A percentile compares a stretch with the other conserved stretches of the same genome.
Evolutionary conservation across 1,284 basidiomycete species (phyloP).

Genomic region (Coriolopsis trogii): DNA sequence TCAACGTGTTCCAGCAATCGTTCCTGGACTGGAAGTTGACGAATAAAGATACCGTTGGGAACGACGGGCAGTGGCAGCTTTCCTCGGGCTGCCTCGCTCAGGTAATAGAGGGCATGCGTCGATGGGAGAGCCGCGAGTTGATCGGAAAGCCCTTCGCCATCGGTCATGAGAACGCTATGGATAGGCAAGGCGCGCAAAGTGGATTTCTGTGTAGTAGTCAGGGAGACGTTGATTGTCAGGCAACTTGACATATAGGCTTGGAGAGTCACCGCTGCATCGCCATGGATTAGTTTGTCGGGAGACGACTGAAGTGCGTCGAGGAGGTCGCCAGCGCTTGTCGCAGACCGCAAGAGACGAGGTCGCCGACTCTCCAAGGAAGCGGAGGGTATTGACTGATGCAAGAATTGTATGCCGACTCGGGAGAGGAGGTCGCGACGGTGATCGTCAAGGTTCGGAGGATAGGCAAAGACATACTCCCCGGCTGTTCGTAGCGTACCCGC

Average conservation of each 20-base stretch:
- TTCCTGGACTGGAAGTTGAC: background rate
- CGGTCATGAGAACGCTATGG: conserved; percentile 1
- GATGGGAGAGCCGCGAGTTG: too few species aligned
- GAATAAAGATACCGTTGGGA: background rate
- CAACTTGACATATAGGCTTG: conserved; percentile 2
- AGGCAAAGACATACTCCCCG: background rate
- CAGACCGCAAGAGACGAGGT: background rate
- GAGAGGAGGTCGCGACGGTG: background rate
- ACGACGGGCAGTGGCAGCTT: conserved; percentile 6
- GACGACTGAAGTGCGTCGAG: background rate
- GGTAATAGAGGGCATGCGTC: too few species aligned
- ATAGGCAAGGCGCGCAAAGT: conserved; percentile 11
- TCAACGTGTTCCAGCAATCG: conserved; percentile 13
- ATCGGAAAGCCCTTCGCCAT: too few species aligned
- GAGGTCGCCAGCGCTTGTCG: conserved; percentile 1
- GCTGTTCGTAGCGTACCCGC: background rate
- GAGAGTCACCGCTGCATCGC: background rate
- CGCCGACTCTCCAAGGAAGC: background rate
- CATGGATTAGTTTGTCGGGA: background rate
- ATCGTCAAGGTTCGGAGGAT: background rate
- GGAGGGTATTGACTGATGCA: conserved; percentile 5
- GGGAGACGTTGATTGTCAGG: background rate
- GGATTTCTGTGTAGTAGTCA: background rate
- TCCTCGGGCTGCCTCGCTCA: too few species aligned
- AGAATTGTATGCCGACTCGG: conserved; percentile 5